Base-by-base conservation (phyloP, 1,139 yeast genomes). In the Meyerozyma sp. region DNA sequence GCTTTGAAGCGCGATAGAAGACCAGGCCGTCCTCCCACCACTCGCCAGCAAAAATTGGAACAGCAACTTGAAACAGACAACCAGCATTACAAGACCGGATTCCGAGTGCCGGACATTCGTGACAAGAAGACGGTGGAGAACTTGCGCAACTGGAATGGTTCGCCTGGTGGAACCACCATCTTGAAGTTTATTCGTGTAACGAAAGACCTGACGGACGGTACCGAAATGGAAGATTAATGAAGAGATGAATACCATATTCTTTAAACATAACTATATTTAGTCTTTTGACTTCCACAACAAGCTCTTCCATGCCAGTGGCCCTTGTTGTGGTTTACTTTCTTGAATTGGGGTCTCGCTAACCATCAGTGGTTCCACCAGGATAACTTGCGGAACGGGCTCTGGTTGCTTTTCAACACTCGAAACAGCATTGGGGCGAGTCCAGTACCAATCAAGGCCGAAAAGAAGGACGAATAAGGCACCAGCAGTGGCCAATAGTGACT, bases 11-110 rank as follows among this genome's bases (percentile, higher is more conserved):
- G 61, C 5, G 78, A 74, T 44, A 78, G 95, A 69, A 77, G 96
- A 57, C 82, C 90, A 13, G 95, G 95, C n/a, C 77, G 98, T 65
- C 96, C 98, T 8, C 76, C 88, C 18, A 66, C 85, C 8, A 76
- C 75, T 48, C 79, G 82, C 58, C 96, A 88, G 57, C 82, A 80
- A 51, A 56, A 76, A 30, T 63, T 90, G 47, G 85, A 86, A 54
- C 78, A 77, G 50, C 79, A 78, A 54, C 72, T 73, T 39, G 81
- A 82, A 43, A 68, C 73, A 40, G 96, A 90, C 49, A 45, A 58
- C 41, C 77, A 77, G 32, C 78, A 84, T 44, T 89, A 77, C 58
- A 68, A 66, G 13, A 74, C 88, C 1, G 98, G 98, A 0, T 82
- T 82, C 65, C 62, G 69, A 44, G 71, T 85, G 6, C 96, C 97